phyloP scores from a whole-genome alignment of 345 rosid species.

The Turnera subulata region DNA sequence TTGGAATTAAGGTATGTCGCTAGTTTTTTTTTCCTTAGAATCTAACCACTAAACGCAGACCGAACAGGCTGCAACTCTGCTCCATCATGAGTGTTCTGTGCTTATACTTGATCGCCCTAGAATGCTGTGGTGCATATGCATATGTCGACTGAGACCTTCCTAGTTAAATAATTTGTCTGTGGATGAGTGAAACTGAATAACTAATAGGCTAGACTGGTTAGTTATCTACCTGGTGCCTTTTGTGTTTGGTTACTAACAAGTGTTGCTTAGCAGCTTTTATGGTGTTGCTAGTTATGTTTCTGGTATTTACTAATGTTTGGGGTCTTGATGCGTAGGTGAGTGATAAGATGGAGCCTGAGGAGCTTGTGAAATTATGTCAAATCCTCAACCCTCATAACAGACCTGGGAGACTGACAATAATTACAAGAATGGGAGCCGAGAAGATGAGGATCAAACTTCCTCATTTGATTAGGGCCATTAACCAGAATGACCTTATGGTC shows the following conservation, averaged over 20 bases:
- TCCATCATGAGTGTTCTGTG: no score
- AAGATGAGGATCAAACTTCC: conserved; percentile 31
- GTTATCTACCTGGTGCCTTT: no score
- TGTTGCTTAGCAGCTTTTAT: no score
- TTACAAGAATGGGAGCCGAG: conserved; percentile 31
- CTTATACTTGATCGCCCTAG: no score
- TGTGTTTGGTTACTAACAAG: no score
- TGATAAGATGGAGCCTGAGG: conserved; percentile 26
- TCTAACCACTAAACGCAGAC: background rate
- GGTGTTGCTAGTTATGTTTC: no score
- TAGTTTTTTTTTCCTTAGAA: background rate
- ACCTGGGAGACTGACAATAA: conserved; percentile 28
- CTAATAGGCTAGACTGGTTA: no score
- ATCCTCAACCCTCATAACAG: conserved; percentile 25
- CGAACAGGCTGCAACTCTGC: no score
- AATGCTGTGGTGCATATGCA: no score
- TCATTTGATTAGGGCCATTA: conserved; percentile 23
- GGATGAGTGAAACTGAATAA: no score
- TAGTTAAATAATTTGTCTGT: no score
- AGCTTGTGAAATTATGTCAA: conserved; percentile 25
- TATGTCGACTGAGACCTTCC: no score
- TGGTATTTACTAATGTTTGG: background rate
- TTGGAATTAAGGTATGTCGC: conserved; percentile 25
- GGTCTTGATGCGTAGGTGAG: conserved; percentile 21
- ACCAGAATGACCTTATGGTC: conserved; percentile 19